Percentiles rank a stretch among this genome's conserved stretches.
Evolutionary conservation across 140 eudicot species (phyloP).

Genomic region (Anethum foeniculum): DNA sequence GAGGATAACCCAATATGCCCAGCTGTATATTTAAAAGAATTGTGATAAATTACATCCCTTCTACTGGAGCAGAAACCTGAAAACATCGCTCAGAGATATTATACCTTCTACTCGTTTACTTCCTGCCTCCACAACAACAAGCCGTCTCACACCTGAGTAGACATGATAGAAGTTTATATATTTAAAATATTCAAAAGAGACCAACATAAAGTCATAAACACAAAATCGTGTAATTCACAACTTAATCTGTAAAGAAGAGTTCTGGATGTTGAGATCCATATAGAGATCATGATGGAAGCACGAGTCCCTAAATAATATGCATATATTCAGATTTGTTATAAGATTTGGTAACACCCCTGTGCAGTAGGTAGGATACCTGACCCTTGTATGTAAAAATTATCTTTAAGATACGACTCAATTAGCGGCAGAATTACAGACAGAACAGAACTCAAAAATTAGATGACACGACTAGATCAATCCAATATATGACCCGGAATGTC

Average conservation of each 20-base stretch:
- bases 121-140: conserved; percentile 91
- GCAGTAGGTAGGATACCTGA: background rate
- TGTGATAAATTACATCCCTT: conserved; percentile 13
- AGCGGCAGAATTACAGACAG: background rate
- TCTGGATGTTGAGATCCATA: background rate
- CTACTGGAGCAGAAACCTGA: conserved; percentile 71
- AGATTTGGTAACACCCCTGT: background rate
- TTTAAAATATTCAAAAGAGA: background rate
- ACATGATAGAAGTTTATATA: background rate
- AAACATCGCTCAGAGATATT: conserved; percentile 64
- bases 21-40: conserved; percentile 39
- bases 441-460: background rate
- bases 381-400: background rate
- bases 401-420: background rate
- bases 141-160: conserved; percentile 68
- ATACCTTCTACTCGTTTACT: conserved; percentile 94
- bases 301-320: background rate
- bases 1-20: conserved; percentile 24
- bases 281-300: background rate
- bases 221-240: background rate
- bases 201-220: background rate
- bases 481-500: background rate
- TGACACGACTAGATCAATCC: background rate
- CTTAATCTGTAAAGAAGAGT: background rate
- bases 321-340: background rate